Base-by-base conservation (phyloP, 2,329 filamentous ascomycete species). In the Ceratocystis colombiana region DNA sequence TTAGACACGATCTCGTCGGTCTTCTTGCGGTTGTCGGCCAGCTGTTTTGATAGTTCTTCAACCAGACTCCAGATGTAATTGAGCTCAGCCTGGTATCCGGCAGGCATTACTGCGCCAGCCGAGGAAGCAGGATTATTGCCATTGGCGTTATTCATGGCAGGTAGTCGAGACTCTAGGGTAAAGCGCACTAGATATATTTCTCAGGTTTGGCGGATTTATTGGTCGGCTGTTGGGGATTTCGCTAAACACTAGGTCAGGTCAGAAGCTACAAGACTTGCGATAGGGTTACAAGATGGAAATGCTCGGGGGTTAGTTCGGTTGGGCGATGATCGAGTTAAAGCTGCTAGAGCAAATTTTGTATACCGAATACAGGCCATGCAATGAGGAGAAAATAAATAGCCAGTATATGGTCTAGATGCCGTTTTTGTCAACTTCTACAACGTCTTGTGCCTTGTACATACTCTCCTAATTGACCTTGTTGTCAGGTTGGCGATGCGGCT, bases 21-120 rank as follows among this genome's bases (percentile, higher is more conserved):
- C 46, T 82, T 80, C 53, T 80, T 78, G 70, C 82, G 78, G 72
- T 85, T 86, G 64, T 85, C 82, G 12, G 83, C 80, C 37, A 87
- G 77, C 72, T 86, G 82, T 44, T 82, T 80, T 71, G 84, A 85
- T 61, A 87, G 77, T 72, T 86, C 83, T 71, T 88, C 85, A 10
- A 88, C 84, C 81, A 87, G 84, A 70, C 79, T 78, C 72, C 87
- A 86, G 71, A 88, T 85, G 74, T 85, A 84, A 72, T 85, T 86
- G 68, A 88, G 79, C 74, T 88, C 85, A 64, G 84, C 81, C 73
- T 87, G 84, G 73, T 88, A 84, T 61, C 84, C 84, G 20, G 84
- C 85, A n/a, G 84, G 84, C 17, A 82, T 85, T 15, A 84, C 84
- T 57, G 80, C 78, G 41, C 68, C 65, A 68, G 77, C 78, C 41